Base-by-base conservation (phyloP, 441 rosid species). In the Erysimum cheiri region DNA sequence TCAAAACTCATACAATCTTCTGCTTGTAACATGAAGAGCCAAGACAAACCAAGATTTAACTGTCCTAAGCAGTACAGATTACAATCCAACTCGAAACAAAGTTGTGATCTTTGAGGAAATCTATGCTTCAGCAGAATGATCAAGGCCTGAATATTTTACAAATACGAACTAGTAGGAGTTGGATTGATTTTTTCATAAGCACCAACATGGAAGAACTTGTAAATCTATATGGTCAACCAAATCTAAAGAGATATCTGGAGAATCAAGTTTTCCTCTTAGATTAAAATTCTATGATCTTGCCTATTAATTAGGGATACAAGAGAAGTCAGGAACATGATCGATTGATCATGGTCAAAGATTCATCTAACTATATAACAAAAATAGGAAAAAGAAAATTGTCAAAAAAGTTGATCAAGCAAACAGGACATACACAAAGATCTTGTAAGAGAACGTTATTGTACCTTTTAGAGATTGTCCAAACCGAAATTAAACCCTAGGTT, bases 281-380 rank as follows among this genome's bases (percentile, higher is more conserved):
- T 8, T 0, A 58, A 26, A 6, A 37, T 48, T 59, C 3, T 4
- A 4, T 26, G 26, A 4, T 17, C 28, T 49, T 39, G 52, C 41
- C 14, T 48, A 55, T 60, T 60, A 43, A 40, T 13, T 10, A 39
- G 19, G 49, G 19, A 4, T 49, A 50, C 14, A 26, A 12, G 37
- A 37, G 19, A n/a, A 35, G 48, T 60, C 10, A 36, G 4, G 59
- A 64, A 64, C 15, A 11, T 52, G 55, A 60, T 22, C 36, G 36
- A 14, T 35, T 6, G 17, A 70, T 60, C 53, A 69, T 75, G 39
- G 60, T 64, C 76, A 64, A 72, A 69, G 67, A 75, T 69, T 69
- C 56, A 68, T 57, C 13, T 8, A 48, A 49, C 24, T 44, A 44
- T 33, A 4, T 44, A 40, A 39, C 52, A 9, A 44, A 54, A 44